A percentile compares a stretch with the other conserved stretches of the same genome.
Evolutionary conservation across 495 filamentous ascomycete genomes (phyloP).

Genomic region (Chaetomidium leptoderma): DNA sequence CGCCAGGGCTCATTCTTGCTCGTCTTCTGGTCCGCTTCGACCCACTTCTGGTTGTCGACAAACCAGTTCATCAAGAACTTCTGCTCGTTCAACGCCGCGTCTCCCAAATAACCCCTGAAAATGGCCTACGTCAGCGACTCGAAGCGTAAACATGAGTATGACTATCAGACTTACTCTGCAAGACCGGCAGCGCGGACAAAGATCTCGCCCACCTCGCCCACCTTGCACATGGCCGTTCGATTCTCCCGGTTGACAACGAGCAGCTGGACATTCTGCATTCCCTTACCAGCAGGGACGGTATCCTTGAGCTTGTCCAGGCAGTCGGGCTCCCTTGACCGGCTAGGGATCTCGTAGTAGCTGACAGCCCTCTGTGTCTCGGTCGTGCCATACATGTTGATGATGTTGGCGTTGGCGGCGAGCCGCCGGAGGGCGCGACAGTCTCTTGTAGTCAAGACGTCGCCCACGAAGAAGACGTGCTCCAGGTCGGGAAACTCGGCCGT

Average conservation of each 20-base stretch:
- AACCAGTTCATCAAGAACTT: constrained; percentile 94
- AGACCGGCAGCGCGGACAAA: constrained; percentile 84
- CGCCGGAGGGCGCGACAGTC: constrained; percentile 77
- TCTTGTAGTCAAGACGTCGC: constrained; percentile 81
- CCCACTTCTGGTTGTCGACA: constrained; percentile 69
- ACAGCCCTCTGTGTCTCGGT: constrained; percentile 89
- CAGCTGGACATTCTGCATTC: constrained; percentile 91
- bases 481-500: constrained; percentile 71
- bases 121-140: not conserved
- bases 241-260: constrained; percentile 83
- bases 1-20: constrained; percentile 65
- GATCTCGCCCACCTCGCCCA: constrained; percentile 84
- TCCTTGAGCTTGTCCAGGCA: constrained; percentile 71
- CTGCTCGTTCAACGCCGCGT: constrained; percentile 61
- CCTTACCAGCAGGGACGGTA: constrained; percentile 78
- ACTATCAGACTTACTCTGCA: constrained; percentile 53
- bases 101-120: constrained; percentile 65
- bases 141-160: too few relatives aligned
- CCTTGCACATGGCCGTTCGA: constrained; percentile 62
- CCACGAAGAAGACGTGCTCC: constrained; percentile 86
- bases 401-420: constrained; percentile 72
- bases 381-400: constrained; percentile 90
- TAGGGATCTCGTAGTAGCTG: constrained; percentile 80
- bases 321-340: constrained; percentile 58
- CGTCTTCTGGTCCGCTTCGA: constrained; percentile 55